Percentiles rank a stretch among this genome's conserved stretches.
Conservation (phyloP, 345 rosid genomes). For the Citrus mangshanensis region DNA sequence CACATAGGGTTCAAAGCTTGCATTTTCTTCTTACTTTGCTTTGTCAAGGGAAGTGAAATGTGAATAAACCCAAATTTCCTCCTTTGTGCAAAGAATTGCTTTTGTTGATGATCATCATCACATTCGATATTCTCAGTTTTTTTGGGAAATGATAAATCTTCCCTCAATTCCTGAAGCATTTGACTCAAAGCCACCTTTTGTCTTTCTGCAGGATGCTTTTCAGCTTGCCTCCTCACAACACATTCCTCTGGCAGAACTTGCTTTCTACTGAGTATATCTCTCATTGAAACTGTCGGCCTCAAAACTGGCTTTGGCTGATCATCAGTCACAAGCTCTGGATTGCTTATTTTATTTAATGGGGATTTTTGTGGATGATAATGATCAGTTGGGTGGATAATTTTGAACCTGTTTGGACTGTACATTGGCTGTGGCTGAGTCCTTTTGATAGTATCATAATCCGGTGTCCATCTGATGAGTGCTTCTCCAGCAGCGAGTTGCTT, state of each 20-base stretch:
- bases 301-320: slow-evolving; percentile 47
- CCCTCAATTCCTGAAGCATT: slow-evolving; percentile 80
- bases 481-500: slow-evolving; percentile 80
- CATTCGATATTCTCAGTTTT: slow-evolving; percentile 29
- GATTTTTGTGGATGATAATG: slow-evolving; percentile 36
- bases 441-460: slow-evolving; percentile 39
- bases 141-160: slow-evolving; percentile 47
- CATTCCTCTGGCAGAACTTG: slow-evolving; percentile 52
- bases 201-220: slow-evolving; percentile 37
- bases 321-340: slow-evolving; percentile 19
- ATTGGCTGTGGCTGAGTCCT: slow-evolving; percentile 18
- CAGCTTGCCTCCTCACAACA: slow-evolving; percentile 32
- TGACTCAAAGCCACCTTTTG: slow-evolving; percentile 77
- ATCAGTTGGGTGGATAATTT: slow-evolving; percentile 37
- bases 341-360: slow-evolving; percentile 38
- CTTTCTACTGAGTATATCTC: slow-evolving; percentile 84
- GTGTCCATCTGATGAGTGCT: slow-evolving; percentile 63
- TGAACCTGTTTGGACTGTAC: slow-evolving; percentile 27
- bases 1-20: slow-evolving; percentile 31
- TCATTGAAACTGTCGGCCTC: slow-evolving; percentile 81
- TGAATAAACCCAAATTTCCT: slow-evolving; percentile 90
- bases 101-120: slow-evolving; percentile 30
- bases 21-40: slow-evolving; percentile 63
- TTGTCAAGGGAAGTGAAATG: slow-evolving; percentile 70
- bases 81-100: slow-evolving; percentile 53